Conservation (phyloP, 2,329 filamentous ascomycete genomes). For the Paraphoma sp. region DNA sequence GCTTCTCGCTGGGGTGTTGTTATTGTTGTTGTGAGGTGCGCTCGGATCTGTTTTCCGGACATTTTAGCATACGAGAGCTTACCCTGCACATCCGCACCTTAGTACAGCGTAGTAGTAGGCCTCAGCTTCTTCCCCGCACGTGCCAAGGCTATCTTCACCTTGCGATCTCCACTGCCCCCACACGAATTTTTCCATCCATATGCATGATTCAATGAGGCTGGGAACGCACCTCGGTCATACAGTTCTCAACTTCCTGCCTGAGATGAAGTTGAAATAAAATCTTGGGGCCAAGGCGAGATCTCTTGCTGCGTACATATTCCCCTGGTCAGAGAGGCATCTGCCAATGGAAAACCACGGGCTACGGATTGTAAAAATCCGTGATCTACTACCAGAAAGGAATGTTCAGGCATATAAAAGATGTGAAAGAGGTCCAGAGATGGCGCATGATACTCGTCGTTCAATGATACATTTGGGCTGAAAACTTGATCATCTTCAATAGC, state of each 20-base stretch:
- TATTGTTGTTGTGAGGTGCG: too few relatives aligned
- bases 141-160: not conserved
- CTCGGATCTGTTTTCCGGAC: too few relatives aligned
- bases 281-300: not conserved
- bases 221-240: not conserved
- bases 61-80: too few relatives aligned
- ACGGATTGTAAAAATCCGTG: not conserved
- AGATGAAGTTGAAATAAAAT: not conserved
- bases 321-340: not conserved
- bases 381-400: not conserved
- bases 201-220: not conserved
- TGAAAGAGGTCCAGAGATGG: not conserved
- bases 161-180: not conserved
- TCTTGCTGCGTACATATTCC: not conserved
- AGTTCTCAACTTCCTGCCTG: not conserved
- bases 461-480: not conserved
- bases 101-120: too few relatives aligned
- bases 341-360: not conserved
- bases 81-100: too few relatives aligned
- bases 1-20: too few relatives aligned
- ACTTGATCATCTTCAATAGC: not conserved
- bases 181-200: not conserved
- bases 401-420: not conserved
- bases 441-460: not conserved
- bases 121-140: not conserved